Evolutionary conservation across 2,329 filamentous ascomycete species (phyloP).

Genomic region (Cercospora sojina): DNA sequence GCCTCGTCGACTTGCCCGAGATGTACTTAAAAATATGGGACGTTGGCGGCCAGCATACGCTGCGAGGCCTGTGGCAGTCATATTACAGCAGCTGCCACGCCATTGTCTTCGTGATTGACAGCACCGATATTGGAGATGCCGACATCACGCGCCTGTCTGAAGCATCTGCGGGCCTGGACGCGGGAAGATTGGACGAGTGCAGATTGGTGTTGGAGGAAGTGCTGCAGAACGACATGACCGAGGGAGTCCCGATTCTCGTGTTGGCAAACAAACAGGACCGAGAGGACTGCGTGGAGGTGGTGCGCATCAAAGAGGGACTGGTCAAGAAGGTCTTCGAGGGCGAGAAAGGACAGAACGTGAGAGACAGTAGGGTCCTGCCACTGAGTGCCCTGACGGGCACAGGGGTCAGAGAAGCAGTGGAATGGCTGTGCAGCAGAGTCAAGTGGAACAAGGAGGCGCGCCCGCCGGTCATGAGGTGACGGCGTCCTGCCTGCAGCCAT

Average conservation of each 20-base stretch:
- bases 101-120: conserved; percentile 97
- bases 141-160: conserved; percentile 56
- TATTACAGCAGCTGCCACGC: conserved; percentile 95
- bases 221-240: conserved; percentile 79
- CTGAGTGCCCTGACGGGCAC: conserved; percentile 81
- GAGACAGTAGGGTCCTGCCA: conserved; percentile 87
- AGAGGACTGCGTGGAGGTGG: conserved; percentile 96
- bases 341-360: conserved; percentile 78
- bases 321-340: conserved; percentile 96
- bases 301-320: conserved; percentile 93
- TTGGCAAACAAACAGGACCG: conserved; percentile 97
- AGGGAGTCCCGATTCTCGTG: conserved; percentile 87
- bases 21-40: conserved; percentile 99
- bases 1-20: conserved; percentile 83
- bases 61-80: conserved; percentile 90
- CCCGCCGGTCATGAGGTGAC: conserved; percentile 77
- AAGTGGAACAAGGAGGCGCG: conserved; percentile 95
- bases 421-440: conserved; percentile 88
- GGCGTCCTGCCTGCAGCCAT: neutral
- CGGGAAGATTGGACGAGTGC: conserved; percentile 78
- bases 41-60: conserved; percentile 85
- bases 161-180: conserved; percentile 28
- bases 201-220: conserved; percentile 86
- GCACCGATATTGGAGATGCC: conserved; percentile 85
- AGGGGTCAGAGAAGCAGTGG: conserved; percentile 91